Percentiles rank a stretch among this genome's conserved stretches.
Evolutionary conservation across 768 basidiomycete species (phyloP).

Genomic region (Serendipita vermifera): DNA sequence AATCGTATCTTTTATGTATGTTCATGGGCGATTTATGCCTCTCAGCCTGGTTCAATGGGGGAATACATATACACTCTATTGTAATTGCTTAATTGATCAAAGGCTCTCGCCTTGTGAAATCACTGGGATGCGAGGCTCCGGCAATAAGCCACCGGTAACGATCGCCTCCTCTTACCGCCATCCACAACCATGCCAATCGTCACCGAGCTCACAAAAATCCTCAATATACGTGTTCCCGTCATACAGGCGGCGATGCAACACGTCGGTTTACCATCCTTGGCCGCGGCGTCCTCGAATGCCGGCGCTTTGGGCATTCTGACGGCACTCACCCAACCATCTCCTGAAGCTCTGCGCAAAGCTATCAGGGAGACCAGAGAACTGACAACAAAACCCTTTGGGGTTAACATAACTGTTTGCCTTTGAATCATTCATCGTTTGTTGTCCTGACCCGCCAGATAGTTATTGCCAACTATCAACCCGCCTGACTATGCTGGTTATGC

Average conservation of each 20-base stretch:
- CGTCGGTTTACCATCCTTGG: neutral
- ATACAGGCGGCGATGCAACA: neutral
- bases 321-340: constrained; percentile 76
- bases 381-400: constrained; percentile 67
- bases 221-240: constrained; percentile 42
- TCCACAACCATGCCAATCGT: constrained; percentile 24
- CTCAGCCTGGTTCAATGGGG: too few species aligned
- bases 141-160: too few species aligned
- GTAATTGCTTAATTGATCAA: too few species aligned
- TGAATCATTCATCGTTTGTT: neutral
- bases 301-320: constrained; percentile 55
- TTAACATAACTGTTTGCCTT: constrained; percentile 48
- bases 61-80: too few species aligned
- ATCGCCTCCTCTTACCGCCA: too few species aligned
- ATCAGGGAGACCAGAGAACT: constrained; percentile 63
- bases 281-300: neutral
- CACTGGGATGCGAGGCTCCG: too few species aligned
- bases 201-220: constrained; percentile 50
- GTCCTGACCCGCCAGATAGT: constrained; percentile 3
- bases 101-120: too few species aligned
- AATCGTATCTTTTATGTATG: too few species aligned
- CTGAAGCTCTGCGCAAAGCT: constrained; percentile 64
- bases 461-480: constrained; percentile 80
- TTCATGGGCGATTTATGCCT: too few species aligned
- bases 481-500: constrained; percentile 38